Conservation (phyloP, 2,329 filamentous ascomycete genomes). For the Trichoderma sp. region DNA sequence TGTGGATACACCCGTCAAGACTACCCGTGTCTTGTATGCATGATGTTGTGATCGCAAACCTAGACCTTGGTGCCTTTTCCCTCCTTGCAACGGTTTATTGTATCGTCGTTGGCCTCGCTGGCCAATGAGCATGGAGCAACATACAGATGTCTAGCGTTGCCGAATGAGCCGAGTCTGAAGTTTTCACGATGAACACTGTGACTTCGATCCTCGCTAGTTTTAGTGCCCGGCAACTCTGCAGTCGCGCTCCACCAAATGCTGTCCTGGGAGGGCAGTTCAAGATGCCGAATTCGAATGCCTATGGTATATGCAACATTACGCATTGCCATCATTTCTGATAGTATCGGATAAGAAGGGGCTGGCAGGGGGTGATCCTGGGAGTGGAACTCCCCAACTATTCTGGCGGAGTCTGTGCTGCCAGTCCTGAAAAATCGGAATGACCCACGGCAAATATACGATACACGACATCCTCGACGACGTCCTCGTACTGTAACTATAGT, state of each 20-base stretch:
- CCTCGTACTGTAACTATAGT: background rate
- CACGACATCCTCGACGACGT: background rate
- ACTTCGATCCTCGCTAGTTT: background rate
- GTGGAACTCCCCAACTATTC: background rate
- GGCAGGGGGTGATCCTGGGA: background rate
- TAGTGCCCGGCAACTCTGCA: background rate
- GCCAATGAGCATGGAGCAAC: background rate
- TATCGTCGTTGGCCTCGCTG: background rate
- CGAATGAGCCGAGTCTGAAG: background rate
- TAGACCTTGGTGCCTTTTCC: background rate
- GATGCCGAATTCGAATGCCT: background rate
- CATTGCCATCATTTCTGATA: background rate
- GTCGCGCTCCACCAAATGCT: background rate
- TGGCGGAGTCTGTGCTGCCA: too few relatives aligned
- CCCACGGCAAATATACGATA: too few relatives aligned
- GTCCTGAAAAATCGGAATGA: too few relatives aligned
- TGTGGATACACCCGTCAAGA: background rate
- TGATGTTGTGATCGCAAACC: background rate
- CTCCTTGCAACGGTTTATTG: background rate
- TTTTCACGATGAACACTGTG: background rate
- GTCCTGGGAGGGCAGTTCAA: background rate
- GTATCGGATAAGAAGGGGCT: background rate
- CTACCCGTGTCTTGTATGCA: background rate
- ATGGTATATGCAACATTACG: background rate
- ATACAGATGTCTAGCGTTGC: background rate